Evolutionary conservation across 192 early-diverging fungal genomes (phyloP), one percentile per base, ranked within the genome.

Genomic region (Backusella tarrabulga): DNA sequence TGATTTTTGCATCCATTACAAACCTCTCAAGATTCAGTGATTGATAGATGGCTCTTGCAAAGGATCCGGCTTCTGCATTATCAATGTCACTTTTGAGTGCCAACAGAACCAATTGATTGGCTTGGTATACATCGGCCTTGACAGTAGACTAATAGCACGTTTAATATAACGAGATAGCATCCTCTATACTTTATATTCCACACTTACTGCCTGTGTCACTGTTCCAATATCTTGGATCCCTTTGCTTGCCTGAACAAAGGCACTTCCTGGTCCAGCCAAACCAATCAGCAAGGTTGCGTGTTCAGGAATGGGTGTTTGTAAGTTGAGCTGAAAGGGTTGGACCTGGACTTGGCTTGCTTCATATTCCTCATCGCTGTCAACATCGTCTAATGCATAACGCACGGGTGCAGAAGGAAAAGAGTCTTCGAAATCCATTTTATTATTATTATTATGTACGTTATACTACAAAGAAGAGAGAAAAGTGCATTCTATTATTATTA

Each of bases 331-430:
- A 63, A 63, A 29, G 23, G 56, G 56, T 23, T 40, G 26, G 32
- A 29, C 71, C 32, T 32, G 71, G 35, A 32, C 12, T 46, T 46
- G 36, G 26, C 23, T 21, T 44, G 34, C 23, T 26, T 38, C 56
- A 21, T 32, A 21, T 14, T 78, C 77, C 15, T 78, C 77, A 41
- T 78, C 77, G 50, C 50, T 52, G n/a, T 79, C 73, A 0, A 32
- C 34, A 66, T 75, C 73, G 35, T 81, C 80, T 6, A 81, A 44
- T 23, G 80, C 73, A 41, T 81, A 81, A 14, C 80, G 72, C 6
- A 77, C 73, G 32, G 80, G 80, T 50, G 80, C 80, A 34, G 66
- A 44, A 17, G 80, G 76, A 23, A 81, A 81, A 15, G 66, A 67
- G 34, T 76, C 75, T 68, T 76, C 74, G 8, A 52, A 80, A 41